Evolutionary conservation across 257 asterid genomes (phyloP).

Genomic region (Prunella vulgaris): DNA sequence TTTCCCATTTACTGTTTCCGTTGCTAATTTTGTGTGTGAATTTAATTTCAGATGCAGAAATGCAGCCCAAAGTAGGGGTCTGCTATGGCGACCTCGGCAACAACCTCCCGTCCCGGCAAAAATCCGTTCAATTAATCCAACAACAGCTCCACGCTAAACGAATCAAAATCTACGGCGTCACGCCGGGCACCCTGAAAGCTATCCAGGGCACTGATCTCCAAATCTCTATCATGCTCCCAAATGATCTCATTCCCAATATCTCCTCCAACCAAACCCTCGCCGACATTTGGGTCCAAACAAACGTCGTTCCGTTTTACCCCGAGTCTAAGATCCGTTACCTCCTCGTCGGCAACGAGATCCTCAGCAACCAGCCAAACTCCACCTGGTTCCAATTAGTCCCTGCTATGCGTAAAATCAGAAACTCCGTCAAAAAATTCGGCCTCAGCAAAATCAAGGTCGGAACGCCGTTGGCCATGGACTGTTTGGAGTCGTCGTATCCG

Average conservation of each 20-base stretch:
- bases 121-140: constrained; percentile 49
- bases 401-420: constrained; percentile 67
- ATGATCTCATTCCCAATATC: constrained; percentile 57
- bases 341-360: constrained; percentile 83
- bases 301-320: constrained; percentile 67
- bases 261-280: constrained; percentile 63
- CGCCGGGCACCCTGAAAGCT: constrained; percentile 60
- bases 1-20: background rate
- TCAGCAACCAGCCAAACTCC: constrained; percentile 58
- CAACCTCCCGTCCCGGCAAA: constrained; percentile 57
- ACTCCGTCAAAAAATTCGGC: constrained; percentile 49
- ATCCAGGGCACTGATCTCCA: constrained; percentile 56
- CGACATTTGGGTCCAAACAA: constrained; percentile 63
- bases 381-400: constrained; percentile 92
- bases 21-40: background rate
- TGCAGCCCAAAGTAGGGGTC: constrained; percentile 55
- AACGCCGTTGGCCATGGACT: constrained; percentile 82
- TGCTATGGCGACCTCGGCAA: constrained; percentile 95
- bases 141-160: constrained; percentile 52
- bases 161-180: constrained; percentile 75
- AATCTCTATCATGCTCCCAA: constrained; percentile 83
- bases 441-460: constrained; percentile 63
- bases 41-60: constrained; percentile 41
- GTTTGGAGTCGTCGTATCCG: constrained; percentile 68
- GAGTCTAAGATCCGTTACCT: constrained; percentile 78